Base-by-base conservation (phyloP, 2,329 filamentous ascomycete genomes). In the Penicillium crustosum region DNA sequence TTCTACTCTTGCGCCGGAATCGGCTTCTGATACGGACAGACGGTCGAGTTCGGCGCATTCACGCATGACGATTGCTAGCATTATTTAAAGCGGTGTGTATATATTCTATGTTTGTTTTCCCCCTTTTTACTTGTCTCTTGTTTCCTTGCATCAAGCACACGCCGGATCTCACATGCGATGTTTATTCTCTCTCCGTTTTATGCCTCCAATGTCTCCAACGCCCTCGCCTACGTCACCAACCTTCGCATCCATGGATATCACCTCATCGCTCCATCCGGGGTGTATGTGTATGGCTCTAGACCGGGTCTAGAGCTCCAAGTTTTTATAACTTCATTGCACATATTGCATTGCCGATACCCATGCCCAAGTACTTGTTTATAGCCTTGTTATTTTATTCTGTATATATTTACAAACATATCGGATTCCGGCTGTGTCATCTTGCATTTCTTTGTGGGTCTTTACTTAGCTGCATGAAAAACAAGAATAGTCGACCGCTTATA, bases 41-140 rank as follows among this genome's bases (percentile, higher is more conserved):
- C 65, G 62, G 51, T 66, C 66, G 15, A 71, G 60, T 55, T 70
- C 73, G 55, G 66, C 70, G 45, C 71, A 74, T 64, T 75, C 75
- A 55, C 73, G 77, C 48, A 79, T 79, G 77, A 79, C 74, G 23
- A 79, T 79, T 58, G 77, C 77, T 15, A 79, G 73, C 62, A 78
- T 79, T 58, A 79, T 79, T 27, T 77, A 61, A 73, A 47, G 33
- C 48, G 54, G 33, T 33, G 31, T 33, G 35, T 47, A 10, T 45
- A 17, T 33, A 19, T 55, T 39, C 13, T 53, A 2, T 9, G 25
- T 42, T 25, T 41, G 17, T 41, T 35, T 25, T 21, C 19, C 19
- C 1, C 7, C 12, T 17, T 27, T 44, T 10, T 17, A 13, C 19
- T 42, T 51, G 47, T 25, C 36, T 55, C 27, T 35, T 25, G 31